These are phyloP conservation scores for Allium cepa DNA, from an alignment of 106 monocot species.

Conservation along the genomic window DNA sequence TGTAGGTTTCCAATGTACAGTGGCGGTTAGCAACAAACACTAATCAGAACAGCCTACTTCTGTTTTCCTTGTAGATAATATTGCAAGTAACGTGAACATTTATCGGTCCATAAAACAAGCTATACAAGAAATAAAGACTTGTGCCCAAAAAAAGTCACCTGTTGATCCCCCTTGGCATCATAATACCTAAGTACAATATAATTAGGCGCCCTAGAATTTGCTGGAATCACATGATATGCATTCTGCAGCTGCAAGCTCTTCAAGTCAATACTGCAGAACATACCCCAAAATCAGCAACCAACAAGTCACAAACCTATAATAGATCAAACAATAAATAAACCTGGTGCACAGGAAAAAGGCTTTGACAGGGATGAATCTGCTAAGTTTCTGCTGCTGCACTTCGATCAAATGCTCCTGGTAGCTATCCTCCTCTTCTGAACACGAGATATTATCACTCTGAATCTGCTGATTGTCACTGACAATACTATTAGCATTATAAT, in stretches of 20 bases:
- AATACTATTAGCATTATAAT: slow-evolving; percentile 10
- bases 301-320: background rate
- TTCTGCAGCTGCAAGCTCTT: slow-evolving; percentile 88
- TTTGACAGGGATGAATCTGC: slow-evolving; percentile 83
- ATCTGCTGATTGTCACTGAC: slow-evolving; percentile 6
- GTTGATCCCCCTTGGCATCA: slow-evolving; percentile 55
- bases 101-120: no score
- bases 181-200: slow-evolving; percentile 88
- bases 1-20: no score
- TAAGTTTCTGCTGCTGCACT: slow-evolving; percentile 76
- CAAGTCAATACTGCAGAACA: slow-evolving; percentile 71
- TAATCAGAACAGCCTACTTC: background rate
- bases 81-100: no score
- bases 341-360: slow-evolving; percentile 86
- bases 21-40: no score
- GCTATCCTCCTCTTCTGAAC: slow-evolving; percentile 38
- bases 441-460: background rate
- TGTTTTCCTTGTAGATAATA: background rate
- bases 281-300: background rate
- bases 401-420: slow-evolving; percentile 60
- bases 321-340: slow-evolving; percentile 18
- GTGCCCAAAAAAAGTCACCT: slow-evolving; percentile 8
- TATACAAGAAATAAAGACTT: no score
- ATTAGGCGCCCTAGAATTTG: slow-evolving; percentile 78
- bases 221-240: slow-evolving; percentile 87